Base-by-base conservation (phyloP, 1,284 basidiomycete genomes). In the Ganoderma resinaceum region DNA sequence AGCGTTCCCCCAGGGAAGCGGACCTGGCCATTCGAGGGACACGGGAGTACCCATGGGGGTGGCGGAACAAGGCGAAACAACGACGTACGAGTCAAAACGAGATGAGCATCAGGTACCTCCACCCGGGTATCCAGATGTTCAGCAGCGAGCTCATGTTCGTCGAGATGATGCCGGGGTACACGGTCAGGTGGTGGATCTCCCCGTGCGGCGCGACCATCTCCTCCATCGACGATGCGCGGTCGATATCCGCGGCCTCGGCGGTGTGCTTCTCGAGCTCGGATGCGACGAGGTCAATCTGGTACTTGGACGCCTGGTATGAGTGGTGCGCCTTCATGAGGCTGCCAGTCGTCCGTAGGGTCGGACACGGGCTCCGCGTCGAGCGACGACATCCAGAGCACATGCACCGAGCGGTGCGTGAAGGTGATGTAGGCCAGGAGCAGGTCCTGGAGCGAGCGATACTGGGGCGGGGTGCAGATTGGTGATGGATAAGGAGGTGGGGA, bases 361-460 rank as follows among this genome's bases (percentile, higher is more conserved):
- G 91, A 92, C 59, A 80, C 84, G 0, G 88, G 84, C 18, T 80
- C 82, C 0, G 90, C 87, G 78, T 93, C 91, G 8, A 91, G 75
- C 1, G 94, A 95, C 1, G 93, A 92, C 68, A 90, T 91, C 93
- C 95, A 96, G 26, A 96, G 80, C 6, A 96, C 87, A 31, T 94
- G 88, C 0, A 91, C 84, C n/a, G 85, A 69, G 14, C 40, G 40
- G 20, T 57, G 52, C 0, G 67, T 58, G 16, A 52, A 42, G 6
- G 43, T 66, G 5, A 76, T 71, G 46, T 85, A 83, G 40, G 83
- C 82, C 12, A 79, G 70, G 9, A 93, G 81, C 14, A 86, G 77
- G 6, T 82, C 81, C 72, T 89, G 81, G 18, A 92, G 79, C n/a
- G 83, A 80, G 49, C 89, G 88, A 72, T 85, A 90, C 91, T 93